These are phyloP conservation scores for Citrus australasica DNA, from an alignment of 345 rosid species.

Conservation along the genomic window DNA sequence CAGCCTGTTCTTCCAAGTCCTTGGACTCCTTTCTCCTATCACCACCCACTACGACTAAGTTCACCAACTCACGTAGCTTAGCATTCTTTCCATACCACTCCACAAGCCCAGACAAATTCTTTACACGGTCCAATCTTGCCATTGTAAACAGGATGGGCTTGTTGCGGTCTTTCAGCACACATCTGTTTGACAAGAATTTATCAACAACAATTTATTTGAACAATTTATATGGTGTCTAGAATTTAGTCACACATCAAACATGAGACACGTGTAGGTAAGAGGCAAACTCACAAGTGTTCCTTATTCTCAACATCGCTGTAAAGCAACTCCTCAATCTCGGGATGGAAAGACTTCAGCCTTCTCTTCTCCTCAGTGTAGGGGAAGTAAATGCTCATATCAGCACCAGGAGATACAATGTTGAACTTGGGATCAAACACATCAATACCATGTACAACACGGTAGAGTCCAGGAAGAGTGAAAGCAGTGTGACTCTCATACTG, in stretches of 20 bases:
- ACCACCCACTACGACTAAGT: slow-evolving; percentile 91
- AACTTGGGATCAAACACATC: slow-evolving; percentile 80
- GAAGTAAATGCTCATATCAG: slow-evolving; percentile 75
- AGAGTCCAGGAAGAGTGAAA: slow-evolving; percentile 75
- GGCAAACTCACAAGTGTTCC: slow-evolving; percentile 59
- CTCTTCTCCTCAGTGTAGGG: slow-evolving; percentile 53
- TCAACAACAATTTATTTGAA: background rate
- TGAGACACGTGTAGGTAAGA: background rate
- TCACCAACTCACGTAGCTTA: slow-evolving; percentile 61
- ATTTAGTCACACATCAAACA: background rate
- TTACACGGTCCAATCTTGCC: slow-evolving; percentile 96
- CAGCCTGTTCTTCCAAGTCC: slow-evolving; percentile 86
- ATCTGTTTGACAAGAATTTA: slow-evolving; percentile 29
- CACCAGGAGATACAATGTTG: slow-evolving; percentile 90
- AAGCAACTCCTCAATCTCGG: slow-evolving; percentile 70
- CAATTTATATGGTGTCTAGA: background rate
- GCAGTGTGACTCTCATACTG: slow-evolving; percentile 87
- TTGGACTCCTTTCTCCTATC: slow-evolving; percentile 89
- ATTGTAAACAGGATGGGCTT: slow-evolving; percentile 89
- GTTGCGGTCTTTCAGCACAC: slow-evolving; percentile 73
- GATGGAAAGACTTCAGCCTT: slow-evolving; percentile 59
- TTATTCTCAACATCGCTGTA: slow-evolving; percentile 67
- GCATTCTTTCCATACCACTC: slow-evolving; percentile 92
- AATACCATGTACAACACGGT: slow-evolving; percentile 78
- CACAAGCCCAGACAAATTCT: slow-evolving; percentile 80